These are phyloP conservation scores for Dillenia suffruticosa DNA, from an alignment of 164 flowering plant genomes.

Conservation along the genomic window DNA sequence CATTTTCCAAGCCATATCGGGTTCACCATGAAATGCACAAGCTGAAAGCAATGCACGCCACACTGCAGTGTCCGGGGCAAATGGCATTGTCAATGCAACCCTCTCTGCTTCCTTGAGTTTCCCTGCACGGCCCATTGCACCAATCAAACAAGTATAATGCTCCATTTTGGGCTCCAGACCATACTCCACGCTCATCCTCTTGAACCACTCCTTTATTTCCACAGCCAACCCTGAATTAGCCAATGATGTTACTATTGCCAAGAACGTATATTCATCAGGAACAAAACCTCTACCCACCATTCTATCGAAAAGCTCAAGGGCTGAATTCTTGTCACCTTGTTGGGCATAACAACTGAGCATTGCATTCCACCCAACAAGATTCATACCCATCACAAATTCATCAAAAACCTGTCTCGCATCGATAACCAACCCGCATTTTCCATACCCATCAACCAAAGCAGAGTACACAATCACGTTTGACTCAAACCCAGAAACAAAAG, in stretches of 20 bases:
- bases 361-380: constrained; percentile 57
- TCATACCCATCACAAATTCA: constrained; percentile 26
- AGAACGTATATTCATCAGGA: constrained; percentile 59
- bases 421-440: constrained; percentile 51
- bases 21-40: constrained; percentile 33
- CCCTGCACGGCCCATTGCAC: constrained; percentile 57
- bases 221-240: constrained; percentile 43
- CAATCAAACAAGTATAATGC: constrained; percentile 73
- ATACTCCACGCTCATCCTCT: constrained; percentile 36
- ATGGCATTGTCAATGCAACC: constrained; percentile 56
- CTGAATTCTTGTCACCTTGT: constrained; percentile 46
- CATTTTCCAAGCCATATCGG: constrained; percentile 34
- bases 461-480: constrained; percentile 41
- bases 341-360: constrained; percentile 70
- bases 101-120: constrained; percentile 48
- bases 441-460: constrained; percentile 64
- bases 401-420: constrained; percentile 57
- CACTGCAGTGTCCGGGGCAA: constrained; percentile 58
- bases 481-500: constrained; percentile 48
- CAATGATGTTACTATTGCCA: constrained; percentile 48
- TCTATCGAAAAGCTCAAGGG: constrained; percentile 31
- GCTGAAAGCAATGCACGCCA: constrained; percentile 56
- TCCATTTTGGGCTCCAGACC: constrained; percentile 49
- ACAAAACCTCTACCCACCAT: constrained; percentile 33
- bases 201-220: constrained; percentile 45